Percentiles rank a stretch among this genome's conserved stretches.
These are phyloP conservation scores for Cercophora samala DNA, from an alignment of 495 filamentous ascomycete genomes.

Conservation along the genomic window DNA sequence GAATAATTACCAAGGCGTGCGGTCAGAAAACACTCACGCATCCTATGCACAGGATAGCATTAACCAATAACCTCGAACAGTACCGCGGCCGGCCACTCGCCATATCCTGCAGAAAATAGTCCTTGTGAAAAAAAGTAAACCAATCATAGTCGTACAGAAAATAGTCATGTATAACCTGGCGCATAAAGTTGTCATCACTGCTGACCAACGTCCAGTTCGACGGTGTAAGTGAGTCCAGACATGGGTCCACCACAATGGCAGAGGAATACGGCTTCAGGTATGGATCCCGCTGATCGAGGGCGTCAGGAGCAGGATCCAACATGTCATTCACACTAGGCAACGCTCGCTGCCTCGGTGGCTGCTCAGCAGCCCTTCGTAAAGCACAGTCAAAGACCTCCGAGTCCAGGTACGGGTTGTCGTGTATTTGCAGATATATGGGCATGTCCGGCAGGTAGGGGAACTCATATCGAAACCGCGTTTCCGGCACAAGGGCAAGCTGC, in stretches of 20 bases:
- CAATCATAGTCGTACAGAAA: conserved; percentile 39
- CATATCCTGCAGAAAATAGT: conserved; percentile 41
- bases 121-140: conserved; percentile 37
- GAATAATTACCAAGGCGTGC: background rate
- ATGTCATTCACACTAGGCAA: conserved; percentile 14
- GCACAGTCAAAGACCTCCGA: conserved; percentile 37
- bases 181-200: conserved; percentile 33
- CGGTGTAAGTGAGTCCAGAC: conserved; percentile 29
- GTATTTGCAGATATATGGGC: conserved; percentile 31
- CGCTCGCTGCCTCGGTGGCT: background rate
- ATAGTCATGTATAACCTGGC: conserved; percentile 36
- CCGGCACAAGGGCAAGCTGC: conserved; percentile 38
- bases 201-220: conserved; percentile 40
- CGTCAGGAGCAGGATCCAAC: conserved; percentile 14
- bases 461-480: conserved; percentile 39
- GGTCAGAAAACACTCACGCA: conserved; percentile 32
- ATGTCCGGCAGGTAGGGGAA: conserved; percentile 41
- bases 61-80: conserved; percentile 40
- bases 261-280: conserved; percentile 39
- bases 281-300: conserved; percentile 22
- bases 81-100: conserved; percentile 28
- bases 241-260: conserved; percentile 33
- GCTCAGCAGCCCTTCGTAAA: conserved; percentile 2
- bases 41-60: conserved; percentile 35
- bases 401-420: conserved; percentile 38